Conservation (phyloP, 1,284 basidiomycete species). For the Moesziomyces antarcticus region DNA sequence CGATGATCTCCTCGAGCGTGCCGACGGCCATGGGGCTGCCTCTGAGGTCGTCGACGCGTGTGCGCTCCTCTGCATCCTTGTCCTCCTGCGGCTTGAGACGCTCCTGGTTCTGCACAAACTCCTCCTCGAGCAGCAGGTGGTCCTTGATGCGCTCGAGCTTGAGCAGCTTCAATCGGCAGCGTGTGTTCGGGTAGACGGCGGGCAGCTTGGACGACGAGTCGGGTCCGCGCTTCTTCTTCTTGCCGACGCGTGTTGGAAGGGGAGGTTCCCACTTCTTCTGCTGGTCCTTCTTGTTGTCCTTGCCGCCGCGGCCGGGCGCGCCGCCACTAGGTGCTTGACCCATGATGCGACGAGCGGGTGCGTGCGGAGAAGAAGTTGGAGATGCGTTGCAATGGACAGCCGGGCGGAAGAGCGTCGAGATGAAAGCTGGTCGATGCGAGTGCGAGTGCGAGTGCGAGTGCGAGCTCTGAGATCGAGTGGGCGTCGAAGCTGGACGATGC, state of each 20-base stretch:
- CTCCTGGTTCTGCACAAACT: conserved; percentile 96
- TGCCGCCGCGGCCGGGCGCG: conserved; percentile 57
- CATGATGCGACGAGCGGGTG: conserved; percentile 21
- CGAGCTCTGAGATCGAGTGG: too few relatives aligned
- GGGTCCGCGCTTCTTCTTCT: conserved; percentile 91
- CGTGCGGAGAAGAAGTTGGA: not conserved
- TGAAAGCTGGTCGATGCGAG: not conserved
- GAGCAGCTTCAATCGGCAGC: conserved; percentile 93
- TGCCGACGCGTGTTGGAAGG: conserved; percentile 94
- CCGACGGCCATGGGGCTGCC: conserved; percentile 97
- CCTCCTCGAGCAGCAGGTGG: conserved; percentile 95
- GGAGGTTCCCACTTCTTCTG: conserved; percentile 98
- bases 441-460: not conserved
- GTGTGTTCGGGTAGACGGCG: conserved; percentile 90
- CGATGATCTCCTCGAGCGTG: conserved; percentile 97
- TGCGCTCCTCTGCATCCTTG: conserved; percentile 94
- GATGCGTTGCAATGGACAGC: too few relatives aligned
- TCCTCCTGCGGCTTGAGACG: conserved; percentile 76
- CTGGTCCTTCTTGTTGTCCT: conserved; percentile 71
- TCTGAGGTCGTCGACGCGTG: conserved; percentile 91
- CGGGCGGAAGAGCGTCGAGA: not conserved
- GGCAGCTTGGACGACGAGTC: conserved; percentile 91
- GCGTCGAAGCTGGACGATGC: not conserved
- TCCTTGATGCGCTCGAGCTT: conserved; percentile 99
- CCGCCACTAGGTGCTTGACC: conserved; percentile 62